phyloP scores from a whole-genome alignment of 805 yeast genomes.

The Candida endomychidarum region DNA sequence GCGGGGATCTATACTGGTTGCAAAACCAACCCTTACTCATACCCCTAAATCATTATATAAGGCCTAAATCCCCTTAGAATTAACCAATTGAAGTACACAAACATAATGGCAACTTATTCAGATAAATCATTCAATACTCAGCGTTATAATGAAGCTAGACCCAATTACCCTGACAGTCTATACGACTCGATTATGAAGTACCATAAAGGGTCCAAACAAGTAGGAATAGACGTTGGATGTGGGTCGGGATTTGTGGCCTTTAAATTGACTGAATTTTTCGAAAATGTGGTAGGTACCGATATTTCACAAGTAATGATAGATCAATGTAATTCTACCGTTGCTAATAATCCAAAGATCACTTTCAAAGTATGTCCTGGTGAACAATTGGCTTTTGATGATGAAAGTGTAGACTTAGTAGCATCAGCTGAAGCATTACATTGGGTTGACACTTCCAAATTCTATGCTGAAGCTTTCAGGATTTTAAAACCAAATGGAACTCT shows the following conservation, averaged over 20 bases:
- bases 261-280: constrained; percentile 33
- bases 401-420: constrained; percentile 56
- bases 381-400: constrained; percentile 16
- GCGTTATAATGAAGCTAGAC: constrained; percentile 38
- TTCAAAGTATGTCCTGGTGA: constrained; percentile 37
- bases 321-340: constrained; percentile 17
- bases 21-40: background rate
- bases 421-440: constrained; percentile 91
- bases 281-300: constrained; percentile 48
- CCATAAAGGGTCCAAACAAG: constrained; percentile 12
- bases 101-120: constrained; percentile 37
- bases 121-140: constrained; percentile 30
- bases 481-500: constrained; percentile 65
- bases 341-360: constrained; percentile 21
- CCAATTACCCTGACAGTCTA: constrained; percentile 40
- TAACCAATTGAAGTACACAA: background rate
- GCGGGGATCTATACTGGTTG: too few species aligned
- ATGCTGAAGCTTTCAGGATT: constrained; percentile 47
- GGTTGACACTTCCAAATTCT: constrained; percentile 61
- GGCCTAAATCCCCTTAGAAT: background rate
- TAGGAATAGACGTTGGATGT: constrained; percentile 47
- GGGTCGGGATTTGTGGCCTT: constrained; percentile 50
- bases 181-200: constrained; percentile 26
- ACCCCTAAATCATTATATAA: too few species aligned
- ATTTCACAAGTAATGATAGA: constrained; percentile 47